These are phyloP conservation scores for Talaromyces sp. DNA, from an alignment of 2,329 filamentous ascomycete species.

Conservation along the genomic window DNA sequence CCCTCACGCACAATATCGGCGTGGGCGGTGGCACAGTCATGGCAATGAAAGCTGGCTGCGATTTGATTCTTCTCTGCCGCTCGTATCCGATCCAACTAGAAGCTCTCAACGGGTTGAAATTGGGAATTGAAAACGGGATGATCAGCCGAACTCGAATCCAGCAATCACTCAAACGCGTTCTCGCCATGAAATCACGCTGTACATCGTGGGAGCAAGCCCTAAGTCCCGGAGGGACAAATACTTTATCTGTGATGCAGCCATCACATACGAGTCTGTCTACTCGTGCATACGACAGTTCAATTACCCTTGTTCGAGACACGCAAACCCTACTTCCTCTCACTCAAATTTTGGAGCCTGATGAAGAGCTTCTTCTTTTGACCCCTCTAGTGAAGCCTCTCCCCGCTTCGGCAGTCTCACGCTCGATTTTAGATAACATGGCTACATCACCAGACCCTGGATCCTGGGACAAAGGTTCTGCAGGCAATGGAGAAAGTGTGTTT, in stretches of 20 bases:
- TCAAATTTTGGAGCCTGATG: slow-evolving; percentile 72
- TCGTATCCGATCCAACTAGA: slow-evolving; percentile 86
- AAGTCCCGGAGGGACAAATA: slow-evolving; percentile 73
- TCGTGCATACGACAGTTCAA: slow-evolving; percentile 84
- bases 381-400: slow-evolving; percentile 89
- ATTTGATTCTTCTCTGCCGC: slow-evolving; percentile 81
- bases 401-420: slow-evolving; percentile 76
- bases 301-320: slow-evolving; percentile 87
- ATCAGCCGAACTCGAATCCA: slow-evolving; percentile 75
- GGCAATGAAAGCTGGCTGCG: slow-evolving; percentile 94
- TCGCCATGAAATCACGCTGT: slow-evolving; percentile 76
- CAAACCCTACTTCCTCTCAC: slow-evolving; percentile 78
- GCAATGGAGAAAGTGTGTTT: slow-evolving; percentile 92
- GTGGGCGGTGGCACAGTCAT: slow-evolving; percentile 95
- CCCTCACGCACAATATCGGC: slow-evolving; percentile 90
- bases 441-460: slow-evolving; percentile 51
- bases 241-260: slow-evolving; percentile 75
- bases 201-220: slow-evolving; percentile 88
- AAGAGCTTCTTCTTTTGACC: slow-evolving; percentile 84
- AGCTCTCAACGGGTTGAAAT: slow-evolving; percentile 81
- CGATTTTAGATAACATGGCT: slow-evolving; percentile 46
- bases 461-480: slow-evolving; percentile 59
- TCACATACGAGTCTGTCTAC: slow-evolving; percentile 76
- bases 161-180: slow-evolving; percentile 71
- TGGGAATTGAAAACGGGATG: slow-evolving; percentile 85